Conservation (phyloP, 345 rosid species). For the Lepidium aucheri region DNA sequence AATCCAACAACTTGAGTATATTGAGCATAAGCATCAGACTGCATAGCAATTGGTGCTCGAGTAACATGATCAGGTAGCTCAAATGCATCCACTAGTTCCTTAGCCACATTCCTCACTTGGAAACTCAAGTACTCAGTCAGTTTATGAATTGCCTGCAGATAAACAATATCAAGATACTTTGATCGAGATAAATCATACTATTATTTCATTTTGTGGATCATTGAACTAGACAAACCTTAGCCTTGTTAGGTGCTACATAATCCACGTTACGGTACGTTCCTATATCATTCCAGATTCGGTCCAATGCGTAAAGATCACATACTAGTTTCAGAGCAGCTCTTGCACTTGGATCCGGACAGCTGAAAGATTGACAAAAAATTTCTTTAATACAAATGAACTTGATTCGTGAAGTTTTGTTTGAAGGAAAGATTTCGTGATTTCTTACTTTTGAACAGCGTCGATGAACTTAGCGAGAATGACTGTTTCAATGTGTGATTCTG, state of each 20-base stretch:
- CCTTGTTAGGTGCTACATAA: conserved; percentile 97
- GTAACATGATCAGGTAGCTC: conserved; percentile 73
- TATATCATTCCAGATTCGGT: conserved; percentile 89
- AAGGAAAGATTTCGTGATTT: background rate
- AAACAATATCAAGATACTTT: background rate
- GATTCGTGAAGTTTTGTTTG: background rate
- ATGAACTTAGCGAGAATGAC: conserved; percentile 84
- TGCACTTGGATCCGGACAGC: conserved; percentile 72
- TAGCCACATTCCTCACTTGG: conserved; percentile 75
- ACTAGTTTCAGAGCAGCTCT: conserved; percentile 74
- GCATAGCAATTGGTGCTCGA: conserved; percentile 95
- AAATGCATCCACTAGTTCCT: conserved; percentile 79
- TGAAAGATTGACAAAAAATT: background rate
- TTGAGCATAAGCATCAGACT: conserved; percentile 83
- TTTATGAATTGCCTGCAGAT: conserved; percentile 82
- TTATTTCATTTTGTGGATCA: background rate
- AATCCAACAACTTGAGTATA: conserved; percentile 84
- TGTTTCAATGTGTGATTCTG: conserved; percentile 95
- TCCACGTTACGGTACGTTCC: conserved; percentile 93
- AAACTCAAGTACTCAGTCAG: conserved; percentile 74
- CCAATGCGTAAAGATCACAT: conserved; percentile 94
- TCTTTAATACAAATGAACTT: background rate
- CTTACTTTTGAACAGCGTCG: conserved; percentile 81
- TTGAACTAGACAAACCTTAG: conserved; percentile 50
- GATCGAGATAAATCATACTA: background rate